Evolutionary conservation across 78 protist genomes (phyloP).

Genomic region (Speleostelium caveatum): DNA sequence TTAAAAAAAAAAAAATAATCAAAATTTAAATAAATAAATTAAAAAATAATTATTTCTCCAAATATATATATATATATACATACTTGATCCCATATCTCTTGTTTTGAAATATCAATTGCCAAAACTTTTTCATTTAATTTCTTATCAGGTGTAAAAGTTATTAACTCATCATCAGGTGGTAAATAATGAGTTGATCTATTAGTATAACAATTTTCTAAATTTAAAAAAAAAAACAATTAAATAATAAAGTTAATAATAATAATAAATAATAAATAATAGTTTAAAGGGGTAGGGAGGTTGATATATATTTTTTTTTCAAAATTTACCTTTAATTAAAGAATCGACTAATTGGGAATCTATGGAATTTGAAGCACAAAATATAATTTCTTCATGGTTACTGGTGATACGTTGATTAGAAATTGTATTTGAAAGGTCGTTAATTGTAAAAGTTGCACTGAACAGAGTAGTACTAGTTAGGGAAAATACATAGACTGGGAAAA

Average conservation of each 20-base stretch:
- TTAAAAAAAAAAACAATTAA: too few species aligned
- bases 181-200: slow-evolving; percentile 37
- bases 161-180: slow-evolving; percentile 29
- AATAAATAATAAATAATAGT: background rate
- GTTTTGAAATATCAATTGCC: slow-evolving; percentile 59
- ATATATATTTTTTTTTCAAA: background rate
- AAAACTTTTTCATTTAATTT: slow-evolving; percentile 30
- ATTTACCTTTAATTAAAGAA: slow-evolving; percentile 3
- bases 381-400: slow-evolving; percentile 31
- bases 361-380: slow-evolving; percentile 69
- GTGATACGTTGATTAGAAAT: background rate
- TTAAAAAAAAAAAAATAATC: background rate
- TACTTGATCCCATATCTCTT: slow-evolving; percentile 45
- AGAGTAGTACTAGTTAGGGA: background rate
- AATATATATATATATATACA: background rate
- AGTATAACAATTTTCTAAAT: slow-evolving; percentile 35
- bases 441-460: slow-evolving; percentile 15
- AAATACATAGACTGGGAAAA: slow-evolving; percentile 76
- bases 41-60: too few species aligned
- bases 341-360: slow-evolving; percentile 40
- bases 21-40: background rate
- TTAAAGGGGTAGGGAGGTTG: background rate
- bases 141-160: background rate
- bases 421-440: slow-evolving; percentile 33
- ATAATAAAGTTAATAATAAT: background rate